Percentiles rank a stretch among this genome's conserved stretches.
Evolutionary conservation across 1,284 basidiomycete species (phyloP).

Genomic region (Mycena citricolor): DNA sequence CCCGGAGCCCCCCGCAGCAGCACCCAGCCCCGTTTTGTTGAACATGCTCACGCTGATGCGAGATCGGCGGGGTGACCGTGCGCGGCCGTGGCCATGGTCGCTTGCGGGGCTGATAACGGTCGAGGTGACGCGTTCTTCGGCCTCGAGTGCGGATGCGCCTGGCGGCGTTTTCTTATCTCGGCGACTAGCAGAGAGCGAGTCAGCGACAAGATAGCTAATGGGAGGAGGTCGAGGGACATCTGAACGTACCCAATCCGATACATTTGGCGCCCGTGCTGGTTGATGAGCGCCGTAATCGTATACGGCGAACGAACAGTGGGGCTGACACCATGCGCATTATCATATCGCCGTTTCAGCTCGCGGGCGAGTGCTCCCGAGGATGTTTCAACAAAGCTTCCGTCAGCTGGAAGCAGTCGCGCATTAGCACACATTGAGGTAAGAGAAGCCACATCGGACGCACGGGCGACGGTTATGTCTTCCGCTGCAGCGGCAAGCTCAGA

Average conservation of each 20-base stretch:
- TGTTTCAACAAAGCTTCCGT: slow-evolving; percentile 76
- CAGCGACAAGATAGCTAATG: slow-evolving; percentile 7
- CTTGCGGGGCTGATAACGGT: slow-evolving; percentile 28
- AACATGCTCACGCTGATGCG: slow-evolving; percentile 70
- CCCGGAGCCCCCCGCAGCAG: too few species aligned
- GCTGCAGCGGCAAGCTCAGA: slow-evolving; percentile 56
- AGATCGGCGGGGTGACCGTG: slow-evolving; percentile 46
- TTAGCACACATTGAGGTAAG: slow-evolving; percentile 11
- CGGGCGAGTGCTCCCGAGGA: slow-evolving; percentile 69
- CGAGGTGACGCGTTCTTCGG: slow-evolving; percentile 32
- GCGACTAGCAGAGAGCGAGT: slow-evolving; percentile 12
- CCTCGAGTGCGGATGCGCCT: slow-evolving; percentile 39
- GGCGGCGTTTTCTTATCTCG: slow-evolving; percentile 33
- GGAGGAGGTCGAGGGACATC: slow-evolving; percentile 1
- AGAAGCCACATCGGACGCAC: slow-evolving; percentile 41
- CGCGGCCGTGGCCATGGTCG: slow-evolving; percentile 33
- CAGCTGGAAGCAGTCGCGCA: slow-evolving; percentile 42
- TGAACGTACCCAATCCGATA: slow-evolving; percentile 67
- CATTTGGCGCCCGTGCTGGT: slow-evolving; percentile 73
- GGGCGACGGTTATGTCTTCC: slow-evolving; percentile 59
- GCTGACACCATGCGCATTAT: slow-evolving; percentile 63
- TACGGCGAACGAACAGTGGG: slow-evolving; percentile 71
- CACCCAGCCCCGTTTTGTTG: slow-evolving; percentile 51
- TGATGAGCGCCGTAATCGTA: slow-evolving; percentile 73
- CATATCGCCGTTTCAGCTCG: slow-evolving; percentile 72